Conservation (phyloP, 495 filamentous ascomycete genomes). For the Stereocaulon alpinum region DNA sequence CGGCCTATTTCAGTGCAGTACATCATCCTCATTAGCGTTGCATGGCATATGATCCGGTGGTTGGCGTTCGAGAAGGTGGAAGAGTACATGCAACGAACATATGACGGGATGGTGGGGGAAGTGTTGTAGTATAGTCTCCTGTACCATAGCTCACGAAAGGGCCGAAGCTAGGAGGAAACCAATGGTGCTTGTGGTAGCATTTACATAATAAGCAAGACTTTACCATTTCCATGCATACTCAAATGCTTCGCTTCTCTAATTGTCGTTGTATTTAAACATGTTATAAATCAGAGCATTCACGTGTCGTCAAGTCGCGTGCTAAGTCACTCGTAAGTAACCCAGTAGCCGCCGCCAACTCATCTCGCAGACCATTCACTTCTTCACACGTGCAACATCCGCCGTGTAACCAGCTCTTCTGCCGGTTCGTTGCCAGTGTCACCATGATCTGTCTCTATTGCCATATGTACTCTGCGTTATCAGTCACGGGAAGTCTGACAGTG, state of each 20-base stretch:
- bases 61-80: conserved; percentile 2
- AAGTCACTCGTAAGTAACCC: not conserved
- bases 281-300: not conserved
- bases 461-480: no score
- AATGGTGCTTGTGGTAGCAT: not conserved
- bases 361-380: no score
- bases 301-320: not conserved
- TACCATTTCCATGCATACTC: not conserved
- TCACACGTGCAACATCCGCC: no score
- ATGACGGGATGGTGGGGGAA: not conserved
- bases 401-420: no score
- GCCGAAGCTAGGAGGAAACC: not conserved
- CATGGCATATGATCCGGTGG: conserved; percentile 29
- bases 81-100: conserved; percentile 8
- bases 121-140: not conserved
- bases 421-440: no score
- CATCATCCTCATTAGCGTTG: not conserved
- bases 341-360: no score
- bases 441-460: no score
- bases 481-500: no score
- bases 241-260: not conserved
- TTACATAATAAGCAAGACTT: not conserved
- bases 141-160: conserved; percentile 1
- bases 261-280: not conserved
- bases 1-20: not conserved